phyloP scores from a whole-genome alignment of 75 land plant species.

The Pinus albicaulis region DNA sequence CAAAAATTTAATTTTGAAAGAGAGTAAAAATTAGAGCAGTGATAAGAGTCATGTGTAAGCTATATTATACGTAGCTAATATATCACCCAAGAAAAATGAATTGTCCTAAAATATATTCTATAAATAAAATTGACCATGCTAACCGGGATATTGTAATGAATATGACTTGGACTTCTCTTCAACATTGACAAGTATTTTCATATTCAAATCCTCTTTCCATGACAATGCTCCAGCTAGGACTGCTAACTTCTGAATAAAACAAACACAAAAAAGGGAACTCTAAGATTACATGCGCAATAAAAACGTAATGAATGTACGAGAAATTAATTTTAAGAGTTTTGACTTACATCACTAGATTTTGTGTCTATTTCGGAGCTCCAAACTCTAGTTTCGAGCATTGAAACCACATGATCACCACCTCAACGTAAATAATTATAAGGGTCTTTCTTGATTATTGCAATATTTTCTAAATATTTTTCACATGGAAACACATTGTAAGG shows the following conservation, averaged over 20 bases:
- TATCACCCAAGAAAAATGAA: too few relatives aligned
- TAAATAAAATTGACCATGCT: too few relatives aligned
- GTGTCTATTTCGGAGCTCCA: not conserved
- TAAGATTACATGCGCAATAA: not conserved
- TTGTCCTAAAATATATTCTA: too few relatives aligned
- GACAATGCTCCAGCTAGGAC: not conserved
- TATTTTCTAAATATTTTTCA: conserved; percentile 40
- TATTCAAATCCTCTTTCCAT: conserved; percentile 2
- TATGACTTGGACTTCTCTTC: conserved; percentile 16
- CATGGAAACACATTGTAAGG: conserved; percentile 26
- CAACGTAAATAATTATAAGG: not conserved
- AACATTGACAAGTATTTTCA: conserved; percentile 3
- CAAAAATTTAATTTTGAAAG: too few relatives aligned
- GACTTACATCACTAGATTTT: not conserved
- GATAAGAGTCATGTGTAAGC: too few relatives aligned
- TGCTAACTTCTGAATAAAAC: not conserved
- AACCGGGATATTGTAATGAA: conserved; percentile 24
- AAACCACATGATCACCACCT: too few relatives aligned
- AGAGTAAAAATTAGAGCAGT: too few relatives aligned
- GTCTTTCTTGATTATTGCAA: conserved; percentile 23
- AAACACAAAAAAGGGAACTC: not conserved
- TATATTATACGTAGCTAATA: too few relatives aligned
- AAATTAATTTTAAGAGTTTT: not conserved
- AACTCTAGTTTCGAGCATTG: too few relatives aligned
- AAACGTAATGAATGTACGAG: not conserved